Evolutionary conservation across 495 filamentous ascomycete species (phyloP).

Genomic region (Tuber borchii): DNA sequence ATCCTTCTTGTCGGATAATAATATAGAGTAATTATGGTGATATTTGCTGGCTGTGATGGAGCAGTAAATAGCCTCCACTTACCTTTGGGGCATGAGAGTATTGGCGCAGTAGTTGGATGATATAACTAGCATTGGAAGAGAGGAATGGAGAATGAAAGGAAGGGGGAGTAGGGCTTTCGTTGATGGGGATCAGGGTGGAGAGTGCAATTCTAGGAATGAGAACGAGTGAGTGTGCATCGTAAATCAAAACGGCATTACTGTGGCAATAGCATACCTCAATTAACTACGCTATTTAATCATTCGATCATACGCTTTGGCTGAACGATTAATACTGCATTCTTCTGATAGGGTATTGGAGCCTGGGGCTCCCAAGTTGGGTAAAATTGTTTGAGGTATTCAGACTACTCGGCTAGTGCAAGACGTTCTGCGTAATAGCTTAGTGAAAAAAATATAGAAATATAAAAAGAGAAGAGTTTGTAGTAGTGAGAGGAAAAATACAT

Average conservation of each 20-base stretch:
- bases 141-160: not conserved
- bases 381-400: not conserved
- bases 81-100: too few relatives aligned
- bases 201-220: not conserved
- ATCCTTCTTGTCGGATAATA: not conserved
- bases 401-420: not conserved
- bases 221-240: not conserved
- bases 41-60: too few relatives aligned
- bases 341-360: not conserved
- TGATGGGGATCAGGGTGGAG: not conserved
- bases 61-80: not conserved
- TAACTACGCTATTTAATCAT: not conserved
- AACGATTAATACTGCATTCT: not conserved
- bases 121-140: too few relatives aligned
- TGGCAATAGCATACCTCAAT: not conserved
- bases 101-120: too few relatives aligned
- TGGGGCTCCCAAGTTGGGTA: not conserved
- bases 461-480: not conserved
- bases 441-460: not conserved
- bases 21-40: not conserved
- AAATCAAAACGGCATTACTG: not conserved
- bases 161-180: not conserved
- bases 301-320: not conserved
- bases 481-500: not conserved
- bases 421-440: not conserved